A percentile compares a stretch with the other conserved stretches of the same genome.
These are phyloP conservation scores for Trametes sp. DNA, from an alignment of 1,284 basidiomycete genomes.

Conservation along the genomic window DNA sequence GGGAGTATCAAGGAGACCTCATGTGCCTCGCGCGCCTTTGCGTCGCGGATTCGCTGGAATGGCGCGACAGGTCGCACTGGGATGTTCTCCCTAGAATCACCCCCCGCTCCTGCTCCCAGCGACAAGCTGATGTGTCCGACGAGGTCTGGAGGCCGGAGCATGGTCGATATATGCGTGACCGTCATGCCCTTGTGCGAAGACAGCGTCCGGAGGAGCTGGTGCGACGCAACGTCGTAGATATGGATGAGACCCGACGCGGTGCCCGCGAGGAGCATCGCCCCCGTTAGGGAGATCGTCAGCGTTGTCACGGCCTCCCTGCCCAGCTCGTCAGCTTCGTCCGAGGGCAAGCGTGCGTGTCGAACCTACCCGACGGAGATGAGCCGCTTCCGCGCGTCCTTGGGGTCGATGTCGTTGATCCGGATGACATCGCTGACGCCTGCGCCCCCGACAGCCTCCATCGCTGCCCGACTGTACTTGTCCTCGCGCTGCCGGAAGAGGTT, in stretches of 20 bases:
- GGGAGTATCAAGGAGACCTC: conserved; percentile 71
- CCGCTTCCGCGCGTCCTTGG: conserved; percentile 56
- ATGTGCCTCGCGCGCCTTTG: conserved; percentile 68
- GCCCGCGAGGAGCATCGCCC: conserved; percentile 78
- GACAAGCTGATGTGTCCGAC: conserved; percentile 74
- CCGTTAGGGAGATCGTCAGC: conserved; percentile 78
- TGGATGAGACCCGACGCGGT: conserved; percentile 80
- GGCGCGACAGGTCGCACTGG: conserved; percentile 71
- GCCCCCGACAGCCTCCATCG: conserved; percentile 79
- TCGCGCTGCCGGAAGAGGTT: conserved; percentile 77
- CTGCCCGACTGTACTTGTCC: conserved; percentile 52
- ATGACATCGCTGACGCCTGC: conserved; percentile 74
- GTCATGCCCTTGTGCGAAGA: conserved; percentile 73
- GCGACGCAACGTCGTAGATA: conserved; percentile 88
- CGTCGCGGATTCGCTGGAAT: conserved; percentile 77
- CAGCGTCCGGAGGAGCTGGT: conserved; percentile 87
- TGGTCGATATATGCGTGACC: conserved; percentile 78
- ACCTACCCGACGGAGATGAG: conserved; percentile 70
- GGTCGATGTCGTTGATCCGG: conserved; percentile 62
- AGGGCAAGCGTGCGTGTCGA: neutral
- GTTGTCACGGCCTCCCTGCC: conserved; percentile 70
- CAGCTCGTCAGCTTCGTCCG: conserved; percentile 9
- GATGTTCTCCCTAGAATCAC: conserved; percentile 61
- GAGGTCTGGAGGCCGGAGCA: conserved; percentile 86
- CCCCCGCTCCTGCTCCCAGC: conserved; percentile 52